phyloP scores from a whole-genome alignment of 148 eudicot genomes.

The Chenopodium suecicum region DNA sequence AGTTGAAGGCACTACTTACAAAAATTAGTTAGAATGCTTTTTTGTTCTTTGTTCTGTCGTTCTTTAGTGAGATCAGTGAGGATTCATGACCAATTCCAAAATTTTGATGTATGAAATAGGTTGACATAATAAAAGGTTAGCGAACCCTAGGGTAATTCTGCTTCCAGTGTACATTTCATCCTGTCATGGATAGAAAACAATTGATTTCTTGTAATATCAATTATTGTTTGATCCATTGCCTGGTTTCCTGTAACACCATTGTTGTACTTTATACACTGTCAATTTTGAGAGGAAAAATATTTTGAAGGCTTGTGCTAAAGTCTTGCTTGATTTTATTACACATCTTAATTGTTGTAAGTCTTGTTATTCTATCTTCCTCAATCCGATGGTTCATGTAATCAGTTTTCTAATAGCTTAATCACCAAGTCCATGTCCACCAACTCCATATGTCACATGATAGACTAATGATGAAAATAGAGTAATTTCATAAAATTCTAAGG shows the following conservation, averaged over 20 bases:
- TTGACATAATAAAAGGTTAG: not conserved
- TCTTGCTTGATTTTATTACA: not conserved
- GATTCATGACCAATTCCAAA: not conserved
- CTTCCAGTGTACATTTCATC: not conserved
- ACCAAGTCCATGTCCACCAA: not conserved
- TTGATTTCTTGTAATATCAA: not conserved
- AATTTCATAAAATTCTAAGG: not conserved
- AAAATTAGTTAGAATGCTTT: not conserved
- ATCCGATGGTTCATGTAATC: not conserved
- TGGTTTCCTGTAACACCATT: not conserved
- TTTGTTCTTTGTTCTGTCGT: not conserved
- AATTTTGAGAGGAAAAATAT: not conserved
- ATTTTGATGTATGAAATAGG: not conserved
- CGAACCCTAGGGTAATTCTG: not conserved
- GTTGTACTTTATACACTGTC: not conserved
- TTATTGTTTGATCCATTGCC: not conserved
- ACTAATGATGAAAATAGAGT: not conserved
- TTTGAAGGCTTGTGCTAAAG: not conserved
- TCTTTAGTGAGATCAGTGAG: not conserved
- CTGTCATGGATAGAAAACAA: not conserved
- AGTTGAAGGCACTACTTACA: not conserved
- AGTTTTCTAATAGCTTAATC: not conserved
- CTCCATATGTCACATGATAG: not conserved
- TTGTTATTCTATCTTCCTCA: not conserved
- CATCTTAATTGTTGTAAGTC: not conserved